Conservation (phyloP, 176 grass and related monocot genomes). For the Oryza coarctata region DNA sequence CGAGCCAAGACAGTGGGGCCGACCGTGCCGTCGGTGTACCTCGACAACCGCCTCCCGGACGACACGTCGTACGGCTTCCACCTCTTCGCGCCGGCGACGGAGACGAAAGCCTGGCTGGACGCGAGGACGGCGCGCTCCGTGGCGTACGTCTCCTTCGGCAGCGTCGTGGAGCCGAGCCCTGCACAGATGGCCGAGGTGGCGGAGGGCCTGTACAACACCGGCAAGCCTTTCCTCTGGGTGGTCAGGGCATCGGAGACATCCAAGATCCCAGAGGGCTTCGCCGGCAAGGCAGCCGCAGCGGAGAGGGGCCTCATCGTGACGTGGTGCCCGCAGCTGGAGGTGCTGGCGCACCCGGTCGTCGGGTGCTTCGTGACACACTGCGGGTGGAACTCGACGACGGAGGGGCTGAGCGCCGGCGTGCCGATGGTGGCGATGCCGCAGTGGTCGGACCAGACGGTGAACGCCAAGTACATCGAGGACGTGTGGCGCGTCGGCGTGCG, state of each 20-base stretch:
- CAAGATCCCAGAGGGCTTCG: conserved; percentile 32
- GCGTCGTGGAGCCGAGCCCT: neutral
- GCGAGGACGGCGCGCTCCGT: conserved; percentile 18
- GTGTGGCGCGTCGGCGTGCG: conserved; percentile 59
- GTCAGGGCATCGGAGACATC: conserved; percentile 33
- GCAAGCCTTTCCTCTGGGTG: conserved; percentile 35
- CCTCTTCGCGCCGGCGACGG: conserved; percentile 18
- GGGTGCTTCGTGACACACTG: conserved; percentile 81
- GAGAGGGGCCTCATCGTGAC: conserved; percentile 29
- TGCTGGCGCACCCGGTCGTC: conserved; percentile 36
- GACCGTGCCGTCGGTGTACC: conserved; percentile 33
- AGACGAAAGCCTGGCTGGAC: conserved; percentile 39
- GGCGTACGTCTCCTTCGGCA: conserved; percentile 57
- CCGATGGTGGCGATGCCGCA: conserved; percentile 51
- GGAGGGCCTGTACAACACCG: conserved; percentile 36
- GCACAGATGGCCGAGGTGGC: conserved; percentile 50
- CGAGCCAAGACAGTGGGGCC: conserved; percentile 36
- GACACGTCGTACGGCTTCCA: conserved; percentile 51
- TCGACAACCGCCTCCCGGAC: conserved; percentile 42
- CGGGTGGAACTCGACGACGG: conserved; percentile 67
- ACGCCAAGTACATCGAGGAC: conserved; percentile 63
- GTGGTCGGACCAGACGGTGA: conserved; percentile 59
- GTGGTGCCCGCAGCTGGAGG: conserved; percentile 67
- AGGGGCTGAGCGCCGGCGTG: conserved; percentile 22
- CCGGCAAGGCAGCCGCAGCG: neutral